phyloP scores from a whole-genome alignment of 257 asterid genomes.

The Handroanthus guayacan region DNA sequence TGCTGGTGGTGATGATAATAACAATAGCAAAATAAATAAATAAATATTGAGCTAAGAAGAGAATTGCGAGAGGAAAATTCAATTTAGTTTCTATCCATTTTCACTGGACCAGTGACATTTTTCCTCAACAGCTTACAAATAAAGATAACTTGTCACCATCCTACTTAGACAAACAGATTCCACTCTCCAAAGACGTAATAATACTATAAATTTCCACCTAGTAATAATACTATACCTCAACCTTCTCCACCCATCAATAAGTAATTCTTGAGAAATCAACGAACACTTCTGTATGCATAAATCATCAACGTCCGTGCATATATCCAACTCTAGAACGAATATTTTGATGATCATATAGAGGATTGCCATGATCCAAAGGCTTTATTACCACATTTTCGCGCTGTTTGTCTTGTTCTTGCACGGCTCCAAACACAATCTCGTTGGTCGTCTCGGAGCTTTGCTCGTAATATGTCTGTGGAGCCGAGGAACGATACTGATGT shows the following conservation, averaged over 20 bases:
- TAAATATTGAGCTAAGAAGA: background rate
- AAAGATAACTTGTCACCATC: conserved; percentile 32
- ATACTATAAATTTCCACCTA: conserved; percentile 41
- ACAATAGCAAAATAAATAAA: background rate
- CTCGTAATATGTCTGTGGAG: conserved; percentile 76
- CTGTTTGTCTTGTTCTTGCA: conserved; percentile 68
- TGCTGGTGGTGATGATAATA: too few relatives aligned
- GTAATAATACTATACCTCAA: conserved; percentile 41
- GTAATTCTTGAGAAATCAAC: conserved; percentile 43
- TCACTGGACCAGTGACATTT: conserved; percentile 31
- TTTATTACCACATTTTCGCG: conserved; percentile 56
- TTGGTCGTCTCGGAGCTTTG: conserved; percentile 63
- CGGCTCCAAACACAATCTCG: conserved; percentile 89
- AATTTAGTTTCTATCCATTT: conserved; percentile 25
- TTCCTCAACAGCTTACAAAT: conserved; percentile 29
- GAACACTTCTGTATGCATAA: conserved; percentile 23
- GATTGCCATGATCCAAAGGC: conserved; percentile 71
- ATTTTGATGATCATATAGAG: conserved; percentile 45
- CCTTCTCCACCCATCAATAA: conserved; percentile 35
- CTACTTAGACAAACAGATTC: conserved; percentile 37
- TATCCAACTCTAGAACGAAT: conserved; percentile 56
- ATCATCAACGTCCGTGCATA: conserved; percentile 52
- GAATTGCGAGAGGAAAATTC: conserved; percentile 28
- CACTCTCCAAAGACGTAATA: conserved; percentile 44
- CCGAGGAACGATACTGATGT: conserved; percentile 64